phyloP scores from a whole-genome alignment of 2,329 filamentous ascomycete species.

The Tolypocladium amazonense region DNA sequence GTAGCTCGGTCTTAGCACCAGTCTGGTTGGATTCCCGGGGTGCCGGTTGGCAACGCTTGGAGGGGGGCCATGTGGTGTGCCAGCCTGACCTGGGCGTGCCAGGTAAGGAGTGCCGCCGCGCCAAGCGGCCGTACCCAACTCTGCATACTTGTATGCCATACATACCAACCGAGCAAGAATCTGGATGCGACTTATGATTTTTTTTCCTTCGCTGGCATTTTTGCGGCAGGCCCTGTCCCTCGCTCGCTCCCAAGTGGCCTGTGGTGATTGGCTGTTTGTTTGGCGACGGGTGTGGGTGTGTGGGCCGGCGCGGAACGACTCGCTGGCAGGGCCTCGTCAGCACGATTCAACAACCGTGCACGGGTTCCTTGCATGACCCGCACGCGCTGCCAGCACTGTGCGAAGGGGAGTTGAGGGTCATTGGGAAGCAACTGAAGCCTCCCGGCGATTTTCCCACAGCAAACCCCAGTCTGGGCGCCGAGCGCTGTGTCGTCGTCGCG shows the following conservation, averaged over 20 bases:
- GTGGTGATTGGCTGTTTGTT: neutral
- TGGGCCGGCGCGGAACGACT: neutral
- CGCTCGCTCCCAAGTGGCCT: slow-evolving; percentile 18
- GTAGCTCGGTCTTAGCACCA: neutral
- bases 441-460: neutral
- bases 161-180: neutral
- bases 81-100: neutral
- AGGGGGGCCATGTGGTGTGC: neutral
- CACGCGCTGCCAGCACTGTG: neutral
- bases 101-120: neutral
- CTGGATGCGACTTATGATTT: neutral
- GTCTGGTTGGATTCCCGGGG: neutral
- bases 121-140: neutral
- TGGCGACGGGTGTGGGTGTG: slow-evolving; percentile 5
- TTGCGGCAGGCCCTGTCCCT: neutral
- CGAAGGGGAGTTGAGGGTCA: neutral
- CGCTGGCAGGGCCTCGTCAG: neutral
- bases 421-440: neutral
- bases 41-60: neutral
- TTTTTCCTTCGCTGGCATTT: neutral
- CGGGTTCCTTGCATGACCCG: neutral
- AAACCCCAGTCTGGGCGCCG: neutral
- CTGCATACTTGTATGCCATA: neutral
- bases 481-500: neutral
- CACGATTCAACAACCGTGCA: neutral